Conservation (phyloP, 768 basidiomycete species). For the Serpula lacrymans region DNA sequence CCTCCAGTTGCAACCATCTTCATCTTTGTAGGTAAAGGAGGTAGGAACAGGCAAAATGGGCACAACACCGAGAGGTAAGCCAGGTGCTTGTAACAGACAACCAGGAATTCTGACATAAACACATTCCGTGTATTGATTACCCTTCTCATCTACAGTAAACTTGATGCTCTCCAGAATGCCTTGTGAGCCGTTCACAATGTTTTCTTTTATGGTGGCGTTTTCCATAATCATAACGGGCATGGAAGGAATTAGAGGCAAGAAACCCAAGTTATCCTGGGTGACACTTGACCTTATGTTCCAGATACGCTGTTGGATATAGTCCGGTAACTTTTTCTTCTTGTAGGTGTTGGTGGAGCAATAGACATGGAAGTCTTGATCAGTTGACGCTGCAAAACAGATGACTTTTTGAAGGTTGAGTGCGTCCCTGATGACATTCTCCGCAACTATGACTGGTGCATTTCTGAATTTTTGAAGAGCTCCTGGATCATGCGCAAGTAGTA, state of each 20-base stretch:
- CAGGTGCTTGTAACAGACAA: background rate
- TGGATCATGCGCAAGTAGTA: too few relatives aligned
- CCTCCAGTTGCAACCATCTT: too few relatives aligned
- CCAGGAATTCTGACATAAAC: background rate
- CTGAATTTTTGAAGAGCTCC: background rate
- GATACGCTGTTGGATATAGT: background rate
- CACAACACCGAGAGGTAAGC: background rate
- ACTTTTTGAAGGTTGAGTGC: background rate
- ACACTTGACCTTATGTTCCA: background rate
- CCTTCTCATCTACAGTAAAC: background rate
- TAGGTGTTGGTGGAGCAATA: background rate
- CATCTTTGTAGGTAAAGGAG: background rate
- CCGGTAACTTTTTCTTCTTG: background rate
- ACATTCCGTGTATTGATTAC: background rate
- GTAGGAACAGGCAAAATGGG: background rate
- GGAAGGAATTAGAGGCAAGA: background rate
- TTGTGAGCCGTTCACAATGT: background rate
- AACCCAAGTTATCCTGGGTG: background rate
- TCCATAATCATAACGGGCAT: background rate
- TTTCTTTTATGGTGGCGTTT: background rate
- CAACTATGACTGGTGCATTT: background rate
- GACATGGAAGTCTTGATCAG: background rate
- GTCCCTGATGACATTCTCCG: background rate
- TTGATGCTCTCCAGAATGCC: background rate
- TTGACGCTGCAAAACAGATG: background rate